Evolutionary conservation across 176 grass and related monocot genomes (phyloP).

Genomic region (Aechmea fasciata): DNA sequence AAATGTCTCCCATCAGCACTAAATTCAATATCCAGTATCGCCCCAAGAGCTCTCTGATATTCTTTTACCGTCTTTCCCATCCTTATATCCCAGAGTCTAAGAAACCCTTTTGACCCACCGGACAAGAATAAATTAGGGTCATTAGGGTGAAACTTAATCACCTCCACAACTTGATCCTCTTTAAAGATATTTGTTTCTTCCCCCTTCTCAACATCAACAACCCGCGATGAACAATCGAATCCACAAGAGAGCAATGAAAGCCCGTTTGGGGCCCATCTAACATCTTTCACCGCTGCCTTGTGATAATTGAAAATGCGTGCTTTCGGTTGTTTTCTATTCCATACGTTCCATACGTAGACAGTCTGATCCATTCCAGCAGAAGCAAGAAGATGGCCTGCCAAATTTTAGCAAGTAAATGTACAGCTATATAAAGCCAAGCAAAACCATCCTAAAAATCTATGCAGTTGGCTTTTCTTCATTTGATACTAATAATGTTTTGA

Average conservation of each 20-base stretch:
- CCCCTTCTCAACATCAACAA: constrained; percentile 53
- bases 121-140: constrained; percentile 60
- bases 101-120: constrained; percentile 65
- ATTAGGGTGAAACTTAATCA: constrained; percentile 60
- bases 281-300: constrained; percentile 67
- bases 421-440: constrained; percentile 9
- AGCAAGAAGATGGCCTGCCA: constrained; percentile 82
- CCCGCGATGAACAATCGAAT: constrained; percentile 43
- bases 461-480: neutral
- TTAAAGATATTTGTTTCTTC: constrained; percentile 53
- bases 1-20: constrained; percentile 77
- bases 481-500: neutral
- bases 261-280: constrained; percentile 52
- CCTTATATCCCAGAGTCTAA: constrained; percentile 81
- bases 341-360: constrained; percentile 65
- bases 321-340: constrained; percentile 46
- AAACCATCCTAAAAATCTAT: neutral
- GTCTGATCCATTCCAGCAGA: constrained; percentile 83
- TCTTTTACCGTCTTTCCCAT: constrained; percentile 42
- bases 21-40: constrained; percentile 81
- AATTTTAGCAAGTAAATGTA: neutral
- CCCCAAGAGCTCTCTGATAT: constrained; percentile 51
- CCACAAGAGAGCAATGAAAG: constrained; percentile 61
- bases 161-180: constrained; percentile 78
- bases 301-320: constrained; percentile 54